phyloP scores from a whole-genome alignment of 441 rosid species.

The Adansonia gregorii region DNA sequence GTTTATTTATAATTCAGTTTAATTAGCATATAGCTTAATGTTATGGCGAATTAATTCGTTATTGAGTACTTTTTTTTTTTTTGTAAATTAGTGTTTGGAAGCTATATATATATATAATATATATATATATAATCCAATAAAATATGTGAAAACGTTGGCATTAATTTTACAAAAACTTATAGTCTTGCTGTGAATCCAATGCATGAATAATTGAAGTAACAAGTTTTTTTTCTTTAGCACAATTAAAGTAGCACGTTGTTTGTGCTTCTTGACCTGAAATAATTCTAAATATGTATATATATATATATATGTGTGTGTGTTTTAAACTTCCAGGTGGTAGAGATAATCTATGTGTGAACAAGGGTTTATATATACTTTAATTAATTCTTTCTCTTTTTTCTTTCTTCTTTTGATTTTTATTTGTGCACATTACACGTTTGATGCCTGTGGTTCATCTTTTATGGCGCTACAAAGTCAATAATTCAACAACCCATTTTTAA shows the following conservation, averaged over 20 bases:
- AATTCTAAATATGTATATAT: too few relatives aligned
- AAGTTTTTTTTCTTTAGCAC: too few relatives aligned
- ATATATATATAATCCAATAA: background rate
- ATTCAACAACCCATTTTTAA: background rate
- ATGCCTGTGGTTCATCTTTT: background rate
- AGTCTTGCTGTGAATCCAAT: background rate
- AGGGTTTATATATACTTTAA: background rate
- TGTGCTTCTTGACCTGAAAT: too few relatives aligned
- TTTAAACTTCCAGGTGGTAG: too few relatives aligned
- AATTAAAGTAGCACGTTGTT: too few relatives aligned
- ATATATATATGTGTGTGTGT: too few relatives aligned
- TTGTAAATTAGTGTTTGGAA: background rate
- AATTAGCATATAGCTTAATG: background rate
- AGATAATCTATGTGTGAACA: background rate
- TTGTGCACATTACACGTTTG: background rate
- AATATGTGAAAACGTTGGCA: background rate
- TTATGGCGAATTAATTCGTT: background rate
- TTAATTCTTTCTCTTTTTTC: background rate
- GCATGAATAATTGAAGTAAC: background rate
- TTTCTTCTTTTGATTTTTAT: background rate
- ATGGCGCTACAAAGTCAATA: background rate
- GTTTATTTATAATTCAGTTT: background rate
- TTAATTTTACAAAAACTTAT: background rate
- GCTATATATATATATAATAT: too few relatives aligned
- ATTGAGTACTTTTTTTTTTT: background rate